Evolutionary conservation across 495 filamentous ascomycete genomes (phyloP).

Genomic region (Chaetomium cochliodes): DNA sequence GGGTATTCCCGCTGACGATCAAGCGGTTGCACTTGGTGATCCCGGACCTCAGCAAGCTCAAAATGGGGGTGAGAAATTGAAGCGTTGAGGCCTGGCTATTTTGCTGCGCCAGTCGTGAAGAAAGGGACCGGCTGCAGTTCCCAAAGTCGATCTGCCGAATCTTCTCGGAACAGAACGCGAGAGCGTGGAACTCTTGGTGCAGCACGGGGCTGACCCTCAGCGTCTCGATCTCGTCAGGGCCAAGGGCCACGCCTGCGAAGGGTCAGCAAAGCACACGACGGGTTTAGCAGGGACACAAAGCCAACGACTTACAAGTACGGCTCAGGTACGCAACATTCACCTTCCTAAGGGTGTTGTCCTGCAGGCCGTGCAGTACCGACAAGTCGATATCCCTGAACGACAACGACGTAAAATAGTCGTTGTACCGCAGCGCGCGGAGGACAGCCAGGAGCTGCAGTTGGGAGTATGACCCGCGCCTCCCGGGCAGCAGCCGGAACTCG

Average conservation of each 20-base stretch:
- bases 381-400: constrained; percentile 78
- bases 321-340: constrained; percentile 35
- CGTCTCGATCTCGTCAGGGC: constrained; percentile 38
- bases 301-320: constrained; percentile 30
- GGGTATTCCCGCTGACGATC: constrained; percentile 30
- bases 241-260: constrained; percentile 29
- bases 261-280: constrained; percentile 17
- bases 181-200: constrained; percentile 50
- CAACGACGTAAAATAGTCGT: constrained; percentile 82
- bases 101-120: constrained; percentile 4
- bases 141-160: constrained; percentile 47
- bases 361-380: constrained; percentile 33
- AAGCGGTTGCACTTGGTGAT: constrained; percentile 36
- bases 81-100: constrained; percentile 17
- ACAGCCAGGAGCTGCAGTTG: constrained; percentile 78
- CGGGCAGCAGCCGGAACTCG: constrained; percentile 75
- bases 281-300: background rate
- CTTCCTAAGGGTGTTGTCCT: constrained; percentile 35
- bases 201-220: constrained; percentile 42
- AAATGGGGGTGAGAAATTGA: constrained; percentile 38
- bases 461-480: constrained; percentile 63
- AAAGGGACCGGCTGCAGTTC: constrained; percentile 34
- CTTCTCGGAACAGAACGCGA: constrained; percentile 45
- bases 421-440: constrained; percentile 84
- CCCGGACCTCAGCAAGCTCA: constrained; percentile 32